Conservation (phyloP, 2,329 filamentous ascomycete species). For the Sporothrix brunneoviolacea region DNA sequence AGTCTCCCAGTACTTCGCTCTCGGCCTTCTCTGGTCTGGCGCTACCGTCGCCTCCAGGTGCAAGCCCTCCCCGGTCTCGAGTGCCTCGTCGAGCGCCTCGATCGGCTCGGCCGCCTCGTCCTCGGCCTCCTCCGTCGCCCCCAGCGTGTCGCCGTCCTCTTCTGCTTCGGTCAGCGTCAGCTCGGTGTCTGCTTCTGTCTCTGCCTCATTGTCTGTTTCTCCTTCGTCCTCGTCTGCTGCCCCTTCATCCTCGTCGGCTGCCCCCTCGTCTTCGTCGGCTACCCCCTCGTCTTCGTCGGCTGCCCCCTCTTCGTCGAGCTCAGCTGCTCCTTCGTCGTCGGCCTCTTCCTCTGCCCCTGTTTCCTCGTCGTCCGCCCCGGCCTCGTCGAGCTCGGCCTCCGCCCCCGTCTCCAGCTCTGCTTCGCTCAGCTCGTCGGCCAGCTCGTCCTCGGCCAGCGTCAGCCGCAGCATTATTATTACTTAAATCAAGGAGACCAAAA, state of each 20-base stretch:
- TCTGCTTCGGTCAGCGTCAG: no score
- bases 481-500: no score
- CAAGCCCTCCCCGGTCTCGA: neutral
- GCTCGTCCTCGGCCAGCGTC: neutral
- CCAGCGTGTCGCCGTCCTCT: no score
- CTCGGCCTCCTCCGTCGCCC: neutral
- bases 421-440: neutral
- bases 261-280: no score
- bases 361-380: neutral
- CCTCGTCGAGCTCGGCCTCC: neutral
- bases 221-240: no score
- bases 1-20: neutral
- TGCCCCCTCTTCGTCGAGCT: neutral
- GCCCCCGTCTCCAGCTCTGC: neutral
- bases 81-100: neutral
- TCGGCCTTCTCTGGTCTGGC: neutral
- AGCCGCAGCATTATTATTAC: no score
- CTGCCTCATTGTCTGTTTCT: no score
- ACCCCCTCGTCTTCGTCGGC: neutral
- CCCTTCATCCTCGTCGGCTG: no score
- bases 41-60: neutral
- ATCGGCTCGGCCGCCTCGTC: neutral
- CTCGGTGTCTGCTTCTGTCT: no score
- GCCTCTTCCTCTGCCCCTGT: neutral
- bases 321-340: no score